Percentiles rank a stretch among this genome's conserved stretches.
Conservation (phyloP, 1,284 basidiomycete genomes). For the Ustilago crameri region DNA sequence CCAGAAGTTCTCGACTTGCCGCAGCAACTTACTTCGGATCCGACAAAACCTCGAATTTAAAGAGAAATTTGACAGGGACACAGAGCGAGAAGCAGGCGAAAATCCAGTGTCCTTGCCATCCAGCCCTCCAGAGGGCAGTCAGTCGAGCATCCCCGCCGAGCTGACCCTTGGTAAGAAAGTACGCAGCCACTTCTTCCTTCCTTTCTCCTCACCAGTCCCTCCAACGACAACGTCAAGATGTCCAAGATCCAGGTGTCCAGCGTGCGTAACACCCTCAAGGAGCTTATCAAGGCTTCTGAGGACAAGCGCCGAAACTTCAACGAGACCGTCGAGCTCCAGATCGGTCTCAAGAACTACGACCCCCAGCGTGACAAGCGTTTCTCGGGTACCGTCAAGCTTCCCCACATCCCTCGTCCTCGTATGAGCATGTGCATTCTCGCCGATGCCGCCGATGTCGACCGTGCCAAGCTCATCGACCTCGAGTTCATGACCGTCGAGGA, state of each 20-base stretch:
- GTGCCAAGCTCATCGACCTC: conserved; percentile 94
- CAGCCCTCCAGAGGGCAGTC: neutral
- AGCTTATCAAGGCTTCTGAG: conserved; percentile 63
- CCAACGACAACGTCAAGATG: conserved; percentile 36
- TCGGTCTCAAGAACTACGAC: conserved; percentile 69
- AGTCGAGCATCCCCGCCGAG: too few relatives aligned
- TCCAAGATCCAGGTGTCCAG: conserved; percentile 66
- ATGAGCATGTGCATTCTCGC: conserved; percentile 99
- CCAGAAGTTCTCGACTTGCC: conserved; percentile 22
- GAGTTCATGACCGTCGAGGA: conserved; percentile 99
- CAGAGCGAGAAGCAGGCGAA: neutral
- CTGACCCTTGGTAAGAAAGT: conserved; percentile 10
- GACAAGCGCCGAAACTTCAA: conserved; percentile 68
- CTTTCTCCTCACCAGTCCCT: conserved; percentile 31
- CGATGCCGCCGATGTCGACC: conserved; percentile 98
- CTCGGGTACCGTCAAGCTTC: conserved; percentile 76
- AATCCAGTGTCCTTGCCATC: conserved; percentile 4
- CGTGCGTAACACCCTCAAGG: conserved; percentile 65
- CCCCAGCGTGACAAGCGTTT: conserved; percentile 69
- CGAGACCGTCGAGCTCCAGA: conserved; percentile 69
- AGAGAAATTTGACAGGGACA: neutral
- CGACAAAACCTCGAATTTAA: conserved; percentile 6
- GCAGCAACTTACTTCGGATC: conserved; percentile 31
- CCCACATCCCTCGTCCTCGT: conserved; percentile 94
- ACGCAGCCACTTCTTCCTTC: conserved; percentile 1